Evolutionary conservation across 2,329 filamentous ascomycete species (phyloP), one percentile per base, ranked within the genome.

Genomic region (Sporothrix variecibatus): DNA sequence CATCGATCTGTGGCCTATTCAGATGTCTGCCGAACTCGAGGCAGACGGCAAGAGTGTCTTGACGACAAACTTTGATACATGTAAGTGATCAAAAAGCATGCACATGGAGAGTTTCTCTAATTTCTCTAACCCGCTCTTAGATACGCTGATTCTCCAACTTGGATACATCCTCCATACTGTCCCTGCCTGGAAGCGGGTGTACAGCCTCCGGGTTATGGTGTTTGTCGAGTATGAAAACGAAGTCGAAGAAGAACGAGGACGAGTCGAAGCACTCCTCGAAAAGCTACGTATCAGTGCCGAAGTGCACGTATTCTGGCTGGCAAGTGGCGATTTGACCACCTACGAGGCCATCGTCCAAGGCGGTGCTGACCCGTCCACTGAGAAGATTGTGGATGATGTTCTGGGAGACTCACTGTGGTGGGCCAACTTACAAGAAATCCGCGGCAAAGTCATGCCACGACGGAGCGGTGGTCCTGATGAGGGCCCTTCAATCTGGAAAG

Each of bases 31-130:
- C 0, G 93, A 95, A 78, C 88, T 96, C 46, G 88, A 90, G 0
- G 86, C 91, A 0, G 90, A 92, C 76, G 87, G 87, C 0, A 88
- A 90, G 79, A 90, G 87, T 76, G 86, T 96, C 6, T 82, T 95
- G 72, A 97, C 94, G 0, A 96, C 93, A 0, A 97, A 97, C 77
- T 97, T 97, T 80, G 94, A 97, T 81, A 97, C 94, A 0, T 97
- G 94, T 87, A 89, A 82, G 88, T 11, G 3, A 6, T n/a, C 23
- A 46, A 7, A 38, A 28, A 20, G 26, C n/a, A 17, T 6, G 17
- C 7, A n/a, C n/a, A n/a, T n/a, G n/a, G n/a, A n/a, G n/a, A n/a
- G n/a, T n/a, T n/a, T n/a, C n/a, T n/a, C n/a, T n/a, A n/a, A n/a
- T n/a, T n/a, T n/a, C n/a, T n/a, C n/a, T n/a, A n/a, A n/a, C n/a